A percentile compares a stretch with the other conserved stretches of the same genome.
phyloP scores from a whole-genome alignment of 2,329 filamentous ascomycete genomes.

The Tolypocladium tropicale region DNA sequence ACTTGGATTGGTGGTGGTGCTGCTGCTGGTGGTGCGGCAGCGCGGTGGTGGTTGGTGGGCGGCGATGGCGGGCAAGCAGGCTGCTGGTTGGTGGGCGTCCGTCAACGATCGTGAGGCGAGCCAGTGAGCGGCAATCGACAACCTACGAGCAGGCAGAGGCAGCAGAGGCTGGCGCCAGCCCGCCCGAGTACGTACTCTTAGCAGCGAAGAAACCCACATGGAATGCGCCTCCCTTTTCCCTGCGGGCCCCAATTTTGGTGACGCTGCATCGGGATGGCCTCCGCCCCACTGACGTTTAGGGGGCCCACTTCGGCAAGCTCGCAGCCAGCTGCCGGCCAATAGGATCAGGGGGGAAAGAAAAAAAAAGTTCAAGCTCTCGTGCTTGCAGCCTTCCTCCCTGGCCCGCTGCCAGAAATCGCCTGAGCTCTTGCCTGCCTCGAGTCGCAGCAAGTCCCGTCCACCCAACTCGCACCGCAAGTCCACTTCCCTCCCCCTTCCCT shows the following conservation, averaged over 20 bases:
- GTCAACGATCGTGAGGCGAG: too few relatives aligned
- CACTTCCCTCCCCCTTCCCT: constrained; percentile 2
- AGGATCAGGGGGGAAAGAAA: constrained; percentile 17
- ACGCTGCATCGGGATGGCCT: constrained; percentile 6
- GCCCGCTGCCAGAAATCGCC: constrained; percentile 15
- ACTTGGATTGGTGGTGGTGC: too few relatives aligned
- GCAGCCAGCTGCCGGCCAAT: constrained; percentile 23
- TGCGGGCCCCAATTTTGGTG: constrained; percentile 6
- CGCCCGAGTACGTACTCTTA: neutral
- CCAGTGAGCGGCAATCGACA: too few relatives aligned
- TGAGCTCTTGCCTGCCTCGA: constrained; percentile 8
- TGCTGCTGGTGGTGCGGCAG: too few relatives aligned
- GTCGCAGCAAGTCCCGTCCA: neutral
- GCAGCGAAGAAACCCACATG: neutral
- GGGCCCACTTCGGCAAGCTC: constrained; percentile 23
- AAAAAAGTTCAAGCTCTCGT: constrained; percentile 28
- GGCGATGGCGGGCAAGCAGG: too few relatives aligned
- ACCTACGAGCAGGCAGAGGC: too few relatives aligned
- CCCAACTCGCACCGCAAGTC: neutral
- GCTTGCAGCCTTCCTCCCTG: constrained; percentile 14
- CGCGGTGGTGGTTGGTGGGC: too few relatives aligned
- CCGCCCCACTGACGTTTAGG: constrained; percentile 20
- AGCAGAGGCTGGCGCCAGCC: too few relatives aligned
- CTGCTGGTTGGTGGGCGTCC: too few relatives aligned
- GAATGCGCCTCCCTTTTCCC: constrained; percentile 6